These are phyloP conservation scores for Penicillium rolfsii DNA, from an alignment of 2,329 filamentous ascomycete genomes.

Conservation along the genomic window DNA sequence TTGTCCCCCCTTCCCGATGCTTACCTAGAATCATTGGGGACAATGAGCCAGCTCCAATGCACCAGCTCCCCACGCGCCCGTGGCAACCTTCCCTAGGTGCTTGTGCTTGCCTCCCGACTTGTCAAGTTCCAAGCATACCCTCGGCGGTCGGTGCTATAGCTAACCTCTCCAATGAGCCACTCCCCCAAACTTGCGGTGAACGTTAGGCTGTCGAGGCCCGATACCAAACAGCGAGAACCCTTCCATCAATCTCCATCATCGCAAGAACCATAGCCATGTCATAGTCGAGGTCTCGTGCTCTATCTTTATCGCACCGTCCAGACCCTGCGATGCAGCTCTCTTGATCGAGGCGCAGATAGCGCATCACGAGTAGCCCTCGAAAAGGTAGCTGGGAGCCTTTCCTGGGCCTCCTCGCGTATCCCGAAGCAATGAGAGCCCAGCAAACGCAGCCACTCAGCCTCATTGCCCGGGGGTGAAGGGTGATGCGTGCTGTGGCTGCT, in stretches of 20 bases:
- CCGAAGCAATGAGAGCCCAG: background rate
- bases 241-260: background rate
- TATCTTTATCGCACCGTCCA: background rate
- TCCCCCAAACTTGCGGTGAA: background rate
- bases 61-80: background rate
- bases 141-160: conserved; percentile 1
- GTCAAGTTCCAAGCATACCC: conserved; percentile 9
- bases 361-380: conserved; percentile 12
- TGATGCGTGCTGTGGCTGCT: background rate
- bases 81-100: background rate
- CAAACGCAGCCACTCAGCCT: background rate
- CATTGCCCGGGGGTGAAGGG: background rate
- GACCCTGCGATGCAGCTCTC: background rate
- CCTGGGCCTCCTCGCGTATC: conserved; percentile 14
- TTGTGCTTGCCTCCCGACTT: conserved; percentile 1
- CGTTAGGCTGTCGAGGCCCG: conserved; percentile 4
- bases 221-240: background rate
- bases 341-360: conserved; percentile 12
- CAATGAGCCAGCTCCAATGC: background rate
- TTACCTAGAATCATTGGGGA: background rate
- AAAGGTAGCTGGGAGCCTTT: background rate
- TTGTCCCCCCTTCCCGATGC: background rate
- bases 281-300: background rate
- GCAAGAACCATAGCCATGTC: background rate
- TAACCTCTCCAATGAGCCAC: background rate